Conservation (phyloP, 108 stramenopile species). For the Skeletonema marinoi region DNA sequence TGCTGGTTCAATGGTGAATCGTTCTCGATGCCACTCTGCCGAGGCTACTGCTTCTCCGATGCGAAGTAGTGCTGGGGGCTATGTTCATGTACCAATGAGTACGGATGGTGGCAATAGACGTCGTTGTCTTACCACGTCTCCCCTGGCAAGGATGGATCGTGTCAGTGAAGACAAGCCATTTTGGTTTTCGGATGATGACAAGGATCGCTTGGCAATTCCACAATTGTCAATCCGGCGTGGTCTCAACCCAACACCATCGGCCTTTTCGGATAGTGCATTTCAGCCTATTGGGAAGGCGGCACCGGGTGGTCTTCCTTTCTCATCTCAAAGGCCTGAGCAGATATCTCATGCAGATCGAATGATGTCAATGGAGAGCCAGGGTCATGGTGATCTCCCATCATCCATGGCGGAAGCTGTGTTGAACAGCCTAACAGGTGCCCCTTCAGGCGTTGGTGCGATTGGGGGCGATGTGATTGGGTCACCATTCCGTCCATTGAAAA, state of each 20-base stretch:
- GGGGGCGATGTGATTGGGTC: slow-evolving; percentile 11
- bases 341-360: slow-evolving; percentile 8
- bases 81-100: slow-evolving; percentile 31
- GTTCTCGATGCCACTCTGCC: slow-evolving; percentile 43
- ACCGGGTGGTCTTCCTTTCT: background rate
- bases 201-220: slow-evolving; percentile 28
- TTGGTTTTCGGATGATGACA: slow-evolving; percentile 27
- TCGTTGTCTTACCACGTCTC: slow-evolving; percentile 67
- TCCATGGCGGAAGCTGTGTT: slow-evolving; percentile 47
- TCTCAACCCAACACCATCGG: background rate
- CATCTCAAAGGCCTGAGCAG: background rate
- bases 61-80: slow-evolving; percentile 6
- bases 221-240: slow-evolving; percentile 33
- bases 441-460: background rate
- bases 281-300: slow-evolving; percentile 27
- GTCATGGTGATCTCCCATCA: slow-evolving; percentile 44
- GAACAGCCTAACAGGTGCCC: slow-evolving; percentile 33
- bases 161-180: slow-evolving; percentile 48
- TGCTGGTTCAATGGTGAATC: slow-evolving; percentile 30
- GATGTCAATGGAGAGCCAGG: slow-evolving; percentile 19
- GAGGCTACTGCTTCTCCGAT: slow-evolving; percentile 26
- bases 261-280: slow-evolving; percentile 30
- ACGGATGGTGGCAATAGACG: slow-evolving; percentile 49
- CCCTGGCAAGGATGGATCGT: slow-evolving; percentile 53
- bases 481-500: slow-evolving; percentile 12